A percentile compares a stretch with the other conserved stretches of the same genome.
phyloP scores from a whole-genome alignment of 768 basidiomycete genomes.

The Mycena vitilis region DNA sequence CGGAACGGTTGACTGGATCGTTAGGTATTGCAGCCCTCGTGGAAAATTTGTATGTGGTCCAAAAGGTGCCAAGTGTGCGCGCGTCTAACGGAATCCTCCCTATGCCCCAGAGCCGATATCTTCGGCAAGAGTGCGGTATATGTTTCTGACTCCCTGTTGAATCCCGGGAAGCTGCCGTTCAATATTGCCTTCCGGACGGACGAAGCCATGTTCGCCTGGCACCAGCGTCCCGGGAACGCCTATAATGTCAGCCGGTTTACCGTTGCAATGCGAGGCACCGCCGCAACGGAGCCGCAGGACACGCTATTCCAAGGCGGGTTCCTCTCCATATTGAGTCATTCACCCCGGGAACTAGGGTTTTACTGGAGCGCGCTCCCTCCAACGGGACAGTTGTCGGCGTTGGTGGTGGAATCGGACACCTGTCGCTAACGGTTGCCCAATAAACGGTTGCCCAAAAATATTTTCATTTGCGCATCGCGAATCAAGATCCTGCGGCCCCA shows the following conservation, averaged over 20 bases:
- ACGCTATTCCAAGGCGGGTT: constrained; percentile 21
- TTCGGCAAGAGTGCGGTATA: constrained; percentile 18
- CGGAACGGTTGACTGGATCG: constrained; percentile 23
- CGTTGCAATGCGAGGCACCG: constrained; percentile 31
- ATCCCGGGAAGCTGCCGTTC: constrained; percentile 1
- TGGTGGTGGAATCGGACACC: constrained; percentile 37
- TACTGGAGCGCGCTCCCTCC: constrained; percentile 36
- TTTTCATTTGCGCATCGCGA: constrained; percentile 28
- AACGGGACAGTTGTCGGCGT: constrained; percentile 35
- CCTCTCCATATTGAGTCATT: neutral
- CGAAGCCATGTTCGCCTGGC: neutral
- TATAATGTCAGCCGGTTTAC: neutral
- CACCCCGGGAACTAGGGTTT: constrained; percentile 23
- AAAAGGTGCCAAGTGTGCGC: neutral
- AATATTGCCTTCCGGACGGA: neutral
- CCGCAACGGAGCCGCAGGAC: constrained; percentile 14
- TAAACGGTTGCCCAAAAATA: constrained; percentile 29
- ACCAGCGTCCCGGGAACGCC: constrained; percentile 17
- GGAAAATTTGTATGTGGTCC: constrained; percentile 27
- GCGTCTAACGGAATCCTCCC: neutral
- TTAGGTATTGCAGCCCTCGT: constrained; percentile 31
- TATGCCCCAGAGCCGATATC: constrained; percentile 32
- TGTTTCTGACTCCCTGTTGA: neutral
- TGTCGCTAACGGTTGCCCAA: constrained; percentile 32
- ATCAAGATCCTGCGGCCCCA: constrained; percentile 36